A percentile compares a stretch with the other conserved stretches of the same genome.
These are phyloP conservation scores for Candida methanosorbosa DNA, from an alignment of 805 yeast species.

Conservation along the genomic window DNA sequence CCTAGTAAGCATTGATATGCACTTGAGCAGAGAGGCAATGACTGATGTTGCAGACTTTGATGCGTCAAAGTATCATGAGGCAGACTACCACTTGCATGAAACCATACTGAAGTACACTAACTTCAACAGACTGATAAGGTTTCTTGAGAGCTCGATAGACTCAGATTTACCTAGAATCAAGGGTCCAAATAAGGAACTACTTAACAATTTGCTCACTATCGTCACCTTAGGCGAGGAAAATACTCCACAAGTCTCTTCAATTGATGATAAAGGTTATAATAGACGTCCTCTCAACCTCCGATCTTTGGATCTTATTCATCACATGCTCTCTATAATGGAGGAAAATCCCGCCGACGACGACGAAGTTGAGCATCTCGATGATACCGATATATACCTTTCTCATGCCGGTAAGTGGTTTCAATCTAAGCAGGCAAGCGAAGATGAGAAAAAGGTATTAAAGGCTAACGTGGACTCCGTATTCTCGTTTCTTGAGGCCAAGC, in stretches of 20 bases:
- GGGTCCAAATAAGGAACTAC: conserved; percentile 25
- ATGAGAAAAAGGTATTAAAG: too few species aligned
- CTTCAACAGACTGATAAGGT: conserved; percentile 27
- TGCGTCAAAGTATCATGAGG: too few species aligned
- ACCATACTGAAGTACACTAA: conserved; percentile 11
- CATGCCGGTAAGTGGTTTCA: too few species aligned
- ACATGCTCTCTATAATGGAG: conserved; percentile 4
- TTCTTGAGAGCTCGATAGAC: conserved; percentile 22
- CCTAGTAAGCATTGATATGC: too few species aligned
- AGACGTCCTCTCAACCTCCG: conserved; percentile 22
- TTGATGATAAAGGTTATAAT: conserved; percentile 17
- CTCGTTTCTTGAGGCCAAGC: too few species aligned
- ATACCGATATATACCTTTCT: too few species aligned
- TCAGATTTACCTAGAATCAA: conserved; percentile 14
- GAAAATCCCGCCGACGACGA: conserved; percentile 1
- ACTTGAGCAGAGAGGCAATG: too few species aligned
- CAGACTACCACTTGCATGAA: conserved; percentile 3
- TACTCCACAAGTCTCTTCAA: conserved; percentile 14
- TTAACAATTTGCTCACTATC: conserved; percentile 27
- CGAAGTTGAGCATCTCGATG: background rate
- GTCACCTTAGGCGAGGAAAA: conserved; percentile 23
- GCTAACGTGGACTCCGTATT: too few species aligned
- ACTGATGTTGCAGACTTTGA: too few species aligned
- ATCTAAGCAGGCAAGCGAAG: too few species aligned
- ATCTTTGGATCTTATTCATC: conserved; percentile 21